A percentile compares a stretch with the other conserved stretches of the same genome.
Evolutionary conservation across 2,329 filamentous ascomycete species (phyloP).

Genomic region (Fusarium piperis): DNA sequence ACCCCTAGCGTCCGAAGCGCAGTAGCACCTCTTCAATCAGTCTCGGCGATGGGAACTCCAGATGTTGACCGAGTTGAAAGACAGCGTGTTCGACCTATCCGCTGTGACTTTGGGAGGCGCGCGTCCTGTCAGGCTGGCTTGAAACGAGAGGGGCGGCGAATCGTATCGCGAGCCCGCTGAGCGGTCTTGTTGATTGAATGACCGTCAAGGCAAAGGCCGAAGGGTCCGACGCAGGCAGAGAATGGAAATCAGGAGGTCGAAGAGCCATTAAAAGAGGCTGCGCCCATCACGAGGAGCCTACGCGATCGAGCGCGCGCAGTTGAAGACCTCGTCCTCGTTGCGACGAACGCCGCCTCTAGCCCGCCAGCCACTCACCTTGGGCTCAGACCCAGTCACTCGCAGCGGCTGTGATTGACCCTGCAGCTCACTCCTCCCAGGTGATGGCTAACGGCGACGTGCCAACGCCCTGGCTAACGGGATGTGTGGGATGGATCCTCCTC

Average conservation of each 20-base stretch:
- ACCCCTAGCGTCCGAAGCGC: neutral
- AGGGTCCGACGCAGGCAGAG: neutral
- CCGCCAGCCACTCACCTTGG: conserved; percentile 14
- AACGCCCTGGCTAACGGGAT: neutral
- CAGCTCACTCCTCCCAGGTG: conserved; percentile 2
- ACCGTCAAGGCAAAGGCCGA: conserved; percentile 1
- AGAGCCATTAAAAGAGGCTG: conserved; percentile 21
- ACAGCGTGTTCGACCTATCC: conserved; percentile 11
- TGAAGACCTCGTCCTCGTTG: conserved; percentile 18
- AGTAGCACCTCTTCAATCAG: neutral
- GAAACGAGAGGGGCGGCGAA: conserved; percentile 21
- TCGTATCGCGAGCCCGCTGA: conserved; percentile 1
- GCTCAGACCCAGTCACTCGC: neutral
- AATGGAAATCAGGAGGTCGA: neutral
- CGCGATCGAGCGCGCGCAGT: conserved; percentile 28
- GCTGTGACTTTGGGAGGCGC: neutral
- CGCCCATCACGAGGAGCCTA: conserved; percentile 37
- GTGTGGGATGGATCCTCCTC: neutral
- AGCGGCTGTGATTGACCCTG: neutral
- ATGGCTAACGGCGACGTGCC: neutral
- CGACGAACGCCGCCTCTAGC: conserved; percentile 13
- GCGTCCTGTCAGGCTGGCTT: conserved; percentile 6
- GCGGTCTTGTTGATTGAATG: conserved; percentile 10
- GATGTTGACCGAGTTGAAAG: neutral
- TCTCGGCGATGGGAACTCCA: conserved; percentile 1